Base-by-base conservation (phyloP, 148 eudicot genomes). In the Camellia granthamiana region DNA sequence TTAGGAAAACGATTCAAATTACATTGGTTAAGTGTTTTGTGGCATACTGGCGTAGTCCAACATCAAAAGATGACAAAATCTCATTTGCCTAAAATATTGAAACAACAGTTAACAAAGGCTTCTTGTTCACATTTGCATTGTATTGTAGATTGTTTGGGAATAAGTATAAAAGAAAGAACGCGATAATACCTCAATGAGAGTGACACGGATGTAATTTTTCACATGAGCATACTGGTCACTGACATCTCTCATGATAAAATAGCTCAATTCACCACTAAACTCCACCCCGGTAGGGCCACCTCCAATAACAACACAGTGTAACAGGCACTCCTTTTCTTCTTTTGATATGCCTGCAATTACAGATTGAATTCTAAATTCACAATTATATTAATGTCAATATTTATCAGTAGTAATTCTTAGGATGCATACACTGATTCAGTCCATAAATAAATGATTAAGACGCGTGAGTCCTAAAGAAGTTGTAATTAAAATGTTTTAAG, bases 221-320 rank as follows among this genome's bases (percentile, higher is more conserved):
- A 93, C 97, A 88, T 92, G 95, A 69, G 91, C 69, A 70, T 91
- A 89, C 16, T 89, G 82, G 43, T 90, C 82, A 51, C 77, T 86
- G 72, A 92, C 95, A 83, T 94, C 98, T 80, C 90, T 85, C 87
- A 85, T 84, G 68, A 94, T 92, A 64, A 94, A 94, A 79, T 94
- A 95, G 81, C 95, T 91, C 84, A 94, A 70, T 84, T 94, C 98
- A 15, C 98, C 98, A 65, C 94, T 92, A 51, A 94, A 94, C 86
- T 94, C 98, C 6, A 94, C 97, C 52, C 98, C 98, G 12, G 98
- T 94, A 3, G 98, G 98, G 21, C 98, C 98, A 18, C 98, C 98
- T 71, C 98, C 98, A 62, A 94, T 88, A 13, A 92, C 92, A 60
- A 94, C 98, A 84, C 97, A 94, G 76, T 94, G 98, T 81, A 94